Base-by-base conservation (phyloP, 2,329 filamentous ascomycete genomes). In the Pseudocercospora pini-densiflorae region DNA sequence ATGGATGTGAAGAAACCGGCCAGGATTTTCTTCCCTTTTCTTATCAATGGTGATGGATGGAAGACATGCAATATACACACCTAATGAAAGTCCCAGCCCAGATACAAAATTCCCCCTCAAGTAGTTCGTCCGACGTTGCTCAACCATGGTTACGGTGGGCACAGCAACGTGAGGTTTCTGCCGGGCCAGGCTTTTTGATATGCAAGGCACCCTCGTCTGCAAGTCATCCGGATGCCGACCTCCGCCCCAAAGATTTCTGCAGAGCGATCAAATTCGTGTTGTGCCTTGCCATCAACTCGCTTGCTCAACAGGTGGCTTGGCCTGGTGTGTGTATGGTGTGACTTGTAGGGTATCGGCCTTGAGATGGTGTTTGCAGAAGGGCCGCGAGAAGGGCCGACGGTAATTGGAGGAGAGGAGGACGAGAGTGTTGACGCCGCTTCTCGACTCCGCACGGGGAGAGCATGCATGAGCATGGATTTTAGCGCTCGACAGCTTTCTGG, bases 201-300 rank as follows among this genome's bases (percentile, higher is more conserved):
- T 61, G 47, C 59, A 61, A 51, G 59, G 43, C 16, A 57, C 31
- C 51, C 61, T 45, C 10, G 57, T 40, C 29, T 62, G 27, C 19
- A 53, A 9, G 29, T 24, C 49, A 36, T 16, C 27, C 14, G 23
- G 29, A 43, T 55, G 31, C 16, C 51, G 23, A 27, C 51, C 23
- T 27, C 51, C 23, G 51, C 23, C 51, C 51, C 51, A 29, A 24
- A 53, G 23, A 53, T 53, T 53, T 53, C 10, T 53, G 49, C 23
- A 27, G 1, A 29, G 21, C 21, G 12, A 19, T 9, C 7, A 24
- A 24, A 16, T 24, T 24, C 12, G 12, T 53, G 14, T 27, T 53
- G 49, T 53, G 49, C 24, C 24, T 54, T 29, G 21, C 51, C 51
- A 29, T n/a, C 24, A 54, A 23, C 5, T 54, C 51, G 24, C 51